Evolutionary conservation across 208 protist species (phyloP).

Genomic region (Lotmaria passim): DNA sequence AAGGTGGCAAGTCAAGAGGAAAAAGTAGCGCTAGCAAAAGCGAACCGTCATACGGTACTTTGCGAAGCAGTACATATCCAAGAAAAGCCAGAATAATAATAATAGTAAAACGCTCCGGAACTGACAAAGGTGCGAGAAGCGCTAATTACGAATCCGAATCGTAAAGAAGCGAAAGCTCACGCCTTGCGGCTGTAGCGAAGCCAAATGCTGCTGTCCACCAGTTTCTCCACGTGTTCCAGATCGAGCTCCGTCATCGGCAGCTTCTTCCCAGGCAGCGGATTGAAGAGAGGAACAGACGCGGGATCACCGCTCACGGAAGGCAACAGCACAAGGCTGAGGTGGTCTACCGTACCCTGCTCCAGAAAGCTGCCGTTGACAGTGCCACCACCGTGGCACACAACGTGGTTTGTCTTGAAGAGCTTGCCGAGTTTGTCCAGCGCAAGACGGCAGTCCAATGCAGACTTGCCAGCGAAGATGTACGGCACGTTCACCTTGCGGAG

Average conservation of each 20-base stretch:
- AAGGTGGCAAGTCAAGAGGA: too few species aligned
- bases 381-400: conserved; percentile 34
- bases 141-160: background rate
- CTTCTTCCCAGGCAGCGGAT: conserved; percentile 2
- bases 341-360: conserved; percentile 21
- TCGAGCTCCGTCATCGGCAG: conserved; percentile 24
- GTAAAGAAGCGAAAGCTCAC: background rate
- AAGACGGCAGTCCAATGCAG: conserved; percentile 26
- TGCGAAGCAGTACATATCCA: too few species aligned
- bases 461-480: conserved; percentile 43
- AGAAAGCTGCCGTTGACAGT: conserved; percentile 41
- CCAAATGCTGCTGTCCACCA: conserved; percentile 26
- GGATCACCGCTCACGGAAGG: conserved; percentile 24
- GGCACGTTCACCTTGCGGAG: conserved; percentile 27
- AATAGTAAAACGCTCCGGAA: background rate
- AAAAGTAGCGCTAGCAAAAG: too few species aligned
- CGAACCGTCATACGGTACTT: too few species aligned
- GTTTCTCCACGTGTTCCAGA: conserved; percentile 33
- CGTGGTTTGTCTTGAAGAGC: conserved; percentile 24
- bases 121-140: background rate
- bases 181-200: conserved; percentile 18
- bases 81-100: background rate
- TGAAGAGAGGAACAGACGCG: conserved; percentile 19
- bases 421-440: conserved; percentile 29
- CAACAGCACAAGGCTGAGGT: conserved; percentile 28